Percentiles rank a stretch among this genome's conserved stretches.
Evolutionary conservation across 306 rosid species (phyloP).

Genomic region (Glycine latifolia): DNA sequence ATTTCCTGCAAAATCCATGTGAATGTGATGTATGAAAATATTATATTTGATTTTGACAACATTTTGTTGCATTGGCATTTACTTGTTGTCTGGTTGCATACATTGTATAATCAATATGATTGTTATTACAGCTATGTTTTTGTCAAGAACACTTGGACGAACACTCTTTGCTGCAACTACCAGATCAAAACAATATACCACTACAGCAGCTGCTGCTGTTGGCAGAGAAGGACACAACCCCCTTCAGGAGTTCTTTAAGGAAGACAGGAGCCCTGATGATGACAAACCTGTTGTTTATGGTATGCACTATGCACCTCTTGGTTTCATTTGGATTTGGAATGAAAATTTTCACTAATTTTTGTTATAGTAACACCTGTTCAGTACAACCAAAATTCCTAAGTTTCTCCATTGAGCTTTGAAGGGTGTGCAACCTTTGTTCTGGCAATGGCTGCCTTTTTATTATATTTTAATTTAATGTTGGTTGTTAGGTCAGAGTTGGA

Average conservation of each 20-base stretch:
- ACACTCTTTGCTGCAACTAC: constrained; percentile 66
- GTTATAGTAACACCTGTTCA: background rate
- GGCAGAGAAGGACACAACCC: constrained; percentile 60
- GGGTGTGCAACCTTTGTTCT: constrained; percentile 22
- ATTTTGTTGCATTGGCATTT: background rate
- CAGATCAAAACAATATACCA: constrained; percentile 64
- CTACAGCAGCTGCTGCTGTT: constrained; percentile 46
- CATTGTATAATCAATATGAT: constrained; percentile 25
- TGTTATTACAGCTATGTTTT: constrained; percentile 43
- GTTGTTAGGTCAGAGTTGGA: constrained; percentile 88
- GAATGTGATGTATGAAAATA: background rate
- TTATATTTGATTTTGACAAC: constrained; percentile 35
- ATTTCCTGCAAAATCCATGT: background rate
- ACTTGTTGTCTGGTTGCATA: constrained; percentile 11
- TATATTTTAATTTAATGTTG: background rate
- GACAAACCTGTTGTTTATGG: constrained; percentile 88
- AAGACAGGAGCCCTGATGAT: constrained; percentile 66
- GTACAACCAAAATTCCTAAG: background rate
- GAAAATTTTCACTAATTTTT: background rate
- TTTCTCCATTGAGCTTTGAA: constrained; percentile 34
- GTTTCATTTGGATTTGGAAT: constrained; percentile 18
- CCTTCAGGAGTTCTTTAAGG: constrained; percentile 83
- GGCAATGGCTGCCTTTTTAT: background rate
- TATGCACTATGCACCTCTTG: constrained; percentile 38
- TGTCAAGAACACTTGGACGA: constrained; percentile 72